Base-by-base conservation (phyloP, 2,329 filamentous ascomycete genomes). In the Neodidymelliopsis sp. region DNA sequence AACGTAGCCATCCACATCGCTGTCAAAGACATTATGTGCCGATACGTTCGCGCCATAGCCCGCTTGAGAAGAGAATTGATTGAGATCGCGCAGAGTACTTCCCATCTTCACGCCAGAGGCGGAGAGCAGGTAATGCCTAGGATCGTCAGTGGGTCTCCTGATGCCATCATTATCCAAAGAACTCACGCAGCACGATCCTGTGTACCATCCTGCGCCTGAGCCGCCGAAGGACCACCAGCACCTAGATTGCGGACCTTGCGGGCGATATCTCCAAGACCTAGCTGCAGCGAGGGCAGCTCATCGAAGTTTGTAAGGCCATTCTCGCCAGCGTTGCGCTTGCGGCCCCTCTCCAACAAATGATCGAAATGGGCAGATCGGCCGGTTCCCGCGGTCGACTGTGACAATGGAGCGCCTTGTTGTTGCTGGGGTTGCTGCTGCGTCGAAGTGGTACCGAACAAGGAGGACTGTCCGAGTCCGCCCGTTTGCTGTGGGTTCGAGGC, bases 71-170 rank as follows among this genome's bases (percentile, higher is more conserved):
- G 84, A 89, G 73, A 97, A 86, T 49, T 87, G 83, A 65, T 90
- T 90, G 16, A 99, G 84, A 65, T 97, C 93, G 70, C 89, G 89
- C 40, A 96, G 84, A 11, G 93, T 90, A 56, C 88, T 83, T 29
- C 89, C 88, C 11, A 93, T 90, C 66, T 96, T 91, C 48, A 99
- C 89, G 24, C 94, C 94, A 10, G 94, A 97, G 6, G 90, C 93
- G 20, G 93, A 91, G 38, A 99, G 86, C 29, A 97, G 81, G 73
- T 96, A 97, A 71, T 97, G 93, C 63, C 89, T 92, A 54, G 2
- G 34, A 9, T n/a, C 23, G 46, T 69, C 48, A 67, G 53, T 52
- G 38, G 29, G 47, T 6, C 31, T 5, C 29, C 10, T 15, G 19
- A 22, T 12, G 34, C 19, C 15, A 4, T 25, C 5, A 6, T 5